Base-by-base conservation (phyloP, 371 early-diverging fungal genomes). In the Sporodiniella umbellata region DNA sequence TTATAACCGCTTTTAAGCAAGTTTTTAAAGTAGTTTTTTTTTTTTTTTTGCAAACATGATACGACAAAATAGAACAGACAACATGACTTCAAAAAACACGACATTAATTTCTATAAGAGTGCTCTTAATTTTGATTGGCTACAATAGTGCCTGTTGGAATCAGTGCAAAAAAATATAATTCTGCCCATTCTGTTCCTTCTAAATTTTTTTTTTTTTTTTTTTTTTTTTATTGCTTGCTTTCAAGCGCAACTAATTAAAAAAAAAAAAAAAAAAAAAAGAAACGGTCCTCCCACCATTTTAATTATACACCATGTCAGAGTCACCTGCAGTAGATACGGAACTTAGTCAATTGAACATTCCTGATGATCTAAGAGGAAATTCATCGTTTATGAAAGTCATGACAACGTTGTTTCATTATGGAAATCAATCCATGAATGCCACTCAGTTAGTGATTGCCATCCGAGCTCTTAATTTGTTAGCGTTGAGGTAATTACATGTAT, bases 311-410 rank as follows among this genome's bases (percentile, higher is more conserved):
- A 43, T 28, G 28, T 43, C 44, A 40, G 40, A 40, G 18, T 18
- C 45, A 30, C 45, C 30, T 7, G 17, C 52, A 30, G 57, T 77
- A 17, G 73, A 77, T 33, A 69, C 66, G n/a, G 74, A 73, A 46
- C 66, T 77, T 12, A 42, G 56, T 15, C 69, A 73, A 51, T 56
- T 77, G 31, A 67, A 68, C 46, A 52, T 77, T 22, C 54, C 58
- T 26, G 71, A 65, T 23, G 64, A 63, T 47, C 46, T 73, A 22
- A 58, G 78, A 35, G 67, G 69, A 0, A 77, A 72, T 61, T 65
- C 70, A 26, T 68, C 78, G 4, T 77, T 77, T 38, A 77, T 77
- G 78, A 77, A 73, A 40, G 51, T 77, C 18, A 61, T 71, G 52
- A 73, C 78, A 17, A 66, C 73, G 14, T 42, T 77, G 14, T 77